Evolutionary conservation across 2,329 filamentous ascomycete species (phyloP).

Genomic region (Pseudocercospora fuligena): DNA sequence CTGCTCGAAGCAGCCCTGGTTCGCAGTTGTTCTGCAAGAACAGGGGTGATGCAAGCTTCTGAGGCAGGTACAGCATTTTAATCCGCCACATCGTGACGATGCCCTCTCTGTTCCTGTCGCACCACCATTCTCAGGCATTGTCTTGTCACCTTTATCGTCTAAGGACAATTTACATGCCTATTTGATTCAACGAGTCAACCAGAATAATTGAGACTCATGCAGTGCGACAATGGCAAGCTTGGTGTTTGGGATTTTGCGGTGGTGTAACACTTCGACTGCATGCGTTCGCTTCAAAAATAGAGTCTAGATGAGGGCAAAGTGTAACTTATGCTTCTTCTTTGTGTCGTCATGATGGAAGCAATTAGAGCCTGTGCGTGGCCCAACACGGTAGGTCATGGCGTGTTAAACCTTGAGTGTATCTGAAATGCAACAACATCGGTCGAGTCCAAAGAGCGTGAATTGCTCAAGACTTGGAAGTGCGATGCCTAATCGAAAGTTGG

Average conservation of each 20-base stretch:
- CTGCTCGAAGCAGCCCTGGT: background rate
- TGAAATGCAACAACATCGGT: background rate
- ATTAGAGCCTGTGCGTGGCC: background rate
- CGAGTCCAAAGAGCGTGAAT: background rate
- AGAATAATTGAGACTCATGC: background rate
- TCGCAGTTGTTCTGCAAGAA: background rate
- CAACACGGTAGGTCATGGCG: conserved; percentile 4
- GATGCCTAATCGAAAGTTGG: background rate
- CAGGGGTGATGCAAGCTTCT: conserved; percentile 5
- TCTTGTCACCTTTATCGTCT: background rate
- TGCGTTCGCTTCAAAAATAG: background rate
- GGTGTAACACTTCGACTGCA: conserved; percentile 2
- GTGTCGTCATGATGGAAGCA: background rate
- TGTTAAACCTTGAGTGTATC: conserved; percentile 10
- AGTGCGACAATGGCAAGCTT: background rate
- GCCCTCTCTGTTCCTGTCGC: background rate
- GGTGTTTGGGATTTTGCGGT: background rate
- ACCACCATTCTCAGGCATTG: background rate
- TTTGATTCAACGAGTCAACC: background rate
- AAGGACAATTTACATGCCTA: background rate
- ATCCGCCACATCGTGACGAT: background rate
- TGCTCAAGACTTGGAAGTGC: background rate
- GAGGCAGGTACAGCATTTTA: conserved; percentile 7
- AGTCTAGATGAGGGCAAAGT: background rate
- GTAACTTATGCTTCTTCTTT: background rate